Conservation (phyloP, 129 eudicot genomes). For the Saposhnikovia divaricata region DNA sequence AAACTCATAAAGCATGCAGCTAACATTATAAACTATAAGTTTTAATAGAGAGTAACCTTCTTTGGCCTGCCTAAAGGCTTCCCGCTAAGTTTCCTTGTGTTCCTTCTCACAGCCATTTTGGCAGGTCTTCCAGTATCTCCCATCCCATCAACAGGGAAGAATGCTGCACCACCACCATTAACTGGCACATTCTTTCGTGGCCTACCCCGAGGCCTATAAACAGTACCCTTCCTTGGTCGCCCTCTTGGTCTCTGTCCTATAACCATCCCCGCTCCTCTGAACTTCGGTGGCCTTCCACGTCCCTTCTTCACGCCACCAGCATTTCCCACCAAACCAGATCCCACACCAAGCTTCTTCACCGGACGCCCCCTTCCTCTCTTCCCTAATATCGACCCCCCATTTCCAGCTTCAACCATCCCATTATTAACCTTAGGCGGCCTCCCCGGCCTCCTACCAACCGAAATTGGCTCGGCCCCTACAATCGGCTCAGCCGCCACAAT, state of each 20-base stretch:
- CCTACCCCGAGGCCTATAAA: constrained; percentile 7
- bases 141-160: background rate
- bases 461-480: constrained; percentile 30
- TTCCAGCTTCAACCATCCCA: constrained; percentile 11
- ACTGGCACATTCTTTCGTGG: background rate
- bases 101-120: constrained; percentile 11
- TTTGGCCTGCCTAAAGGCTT: constrained; percentile 54
- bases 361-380: constrained; percentile 57
- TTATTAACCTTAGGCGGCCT: constrained; percentile 31
- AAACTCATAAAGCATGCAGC: background rate
- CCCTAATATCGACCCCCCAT: background rate
- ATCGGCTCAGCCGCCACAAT: background rate
- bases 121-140: constrained; percentile 15
- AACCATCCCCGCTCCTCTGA: background rate
- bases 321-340: background rate
- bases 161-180: constrained; percentile 3
- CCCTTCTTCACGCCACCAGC: constrained; percentile 29
- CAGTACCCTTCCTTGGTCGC: constrained; percentile 43
- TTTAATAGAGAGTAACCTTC: constrained; percentile 39
- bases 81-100: constrained; percentile 39
- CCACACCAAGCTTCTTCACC: constrained; percentile 4
- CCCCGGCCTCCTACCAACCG: constrained; percentile 15
- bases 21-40: background rate
- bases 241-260: constrained; percentile 47
- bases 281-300: constrained; percentile 37